A percentile compares a stretch with the other conserved stretches of the same genome.
phyloP scores from a whole-genome alignment of 2,329 filamentous ascomycete genomes.

The Fusarium aywerte region DNA sequence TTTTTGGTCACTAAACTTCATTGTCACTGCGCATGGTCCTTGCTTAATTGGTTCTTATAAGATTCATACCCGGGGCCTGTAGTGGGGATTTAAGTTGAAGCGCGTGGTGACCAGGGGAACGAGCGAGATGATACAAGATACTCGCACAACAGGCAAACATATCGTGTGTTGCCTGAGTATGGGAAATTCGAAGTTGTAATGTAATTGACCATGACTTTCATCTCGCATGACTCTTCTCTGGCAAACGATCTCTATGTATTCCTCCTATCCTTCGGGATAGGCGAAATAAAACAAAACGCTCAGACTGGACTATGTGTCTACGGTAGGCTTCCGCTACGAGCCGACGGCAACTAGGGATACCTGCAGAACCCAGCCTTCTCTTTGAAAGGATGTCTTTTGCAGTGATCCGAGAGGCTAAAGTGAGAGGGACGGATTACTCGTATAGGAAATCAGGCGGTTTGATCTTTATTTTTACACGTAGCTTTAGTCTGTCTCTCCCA shows the following conservation, averaged over 20 bases:
- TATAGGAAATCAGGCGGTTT: conserved; percentile 31
- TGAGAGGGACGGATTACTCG: conserved; percentile 21
- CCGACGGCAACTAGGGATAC: conserved; percentile 12
- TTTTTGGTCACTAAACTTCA: conserved; percentile 16
- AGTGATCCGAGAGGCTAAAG: conserved; percentile 33
- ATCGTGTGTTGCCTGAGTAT: conserved; percentile 9
- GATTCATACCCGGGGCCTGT: conserved; percentile 11
- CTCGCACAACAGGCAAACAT: conserved; percentile 14
- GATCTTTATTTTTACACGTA: conserved; percentile 23
- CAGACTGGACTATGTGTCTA: conserved; percentile 15
- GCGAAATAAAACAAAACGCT: conserved; percentile 5
- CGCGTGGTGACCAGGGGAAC: conserved; percentile 25
- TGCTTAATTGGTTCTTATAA: conserved; percentile 40
- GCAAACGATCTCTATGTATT: conserved; percentile 39
- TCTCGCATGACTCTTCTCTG: conserved; percentile 30
- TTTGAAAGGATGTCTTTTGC: conserved; percentile 8
- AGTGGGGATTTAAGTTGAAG: conserved; percentile 22
- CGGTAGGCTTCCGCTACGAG: conserved; percentile 28
- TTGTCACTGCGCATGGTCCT: conserved; percentile 36
- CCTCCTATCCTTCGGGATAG: conserved; percentile 8
- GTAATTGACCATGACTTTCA: not conserved
- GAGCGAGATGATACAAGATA: conserved; percentile 37
- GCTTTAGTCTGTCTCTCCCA: conserved; percentile 2
- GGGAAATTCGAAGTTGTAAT: conserved; percentile 5
- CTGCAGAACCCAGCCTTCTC: conserved; percentile 37